Evolutionary conservation across 2,329 filamentous ascomycete genomes (phyloP), one percentile per base, ranked within the genome.

Genomic region (Tolypocladium album): DNA sequence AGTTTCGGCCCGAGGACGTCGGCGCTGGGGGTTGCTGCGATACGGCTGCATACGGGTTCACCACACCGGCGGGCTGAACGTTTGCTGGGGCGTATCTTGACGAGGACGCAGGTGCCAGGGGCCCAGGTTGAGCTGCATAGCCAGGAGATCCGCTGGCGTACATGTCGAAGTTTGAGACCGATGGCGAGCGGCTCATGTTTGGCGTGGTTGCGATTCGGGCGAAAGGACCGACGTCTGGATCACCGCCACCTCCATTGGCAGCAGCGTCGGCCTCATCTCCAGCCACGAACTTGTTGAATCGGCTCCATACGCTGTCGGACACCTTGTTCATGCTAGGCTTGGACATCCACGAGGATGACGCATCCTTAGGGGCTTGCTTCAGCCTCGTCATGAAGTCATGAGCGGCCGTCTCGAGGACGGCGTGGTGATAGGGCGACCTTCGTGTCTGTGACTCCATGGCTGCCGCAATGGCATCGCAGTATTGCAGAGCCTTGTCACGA

Each of bases 271-370:
- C 84, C 59, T 97, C 93, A 61, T 97, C 93, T 17, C 94, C 95
- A 58, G 89, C 87, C 62, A 99, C 92, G 69, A 99, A 99, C 68
- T 92, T 97, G 75, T 92, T 97, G 75, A 99, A 97, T 61, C 89
- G 91, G 64, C 87, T 92, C 83, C 91, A 92, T 70, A 97, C 85
- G 40, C 89, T 91, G 62, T 89, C 92, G 2, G 92, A 94, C 0
- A 97, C 91, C 74, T 95, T 96, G 73, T 95, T 92, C 83, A 97
- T 95, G 72, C 86, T 97, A 8, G 93, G 92, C 72, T 94, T 96
- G 1, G 91, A 88, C 58, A 99, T 94, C 90, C 93, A 96, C 2
- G 92, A 93, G 24, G 85, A 87, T 8, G 86, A 87, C 59, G 84
- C 86, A 65, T 94, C 91, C 69, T 88, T 90, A 15, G 92, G 91